phyloP scores from a whole-genome alignment of 176 grass and related monocot species.

The Juncus inflexus region DNA sequence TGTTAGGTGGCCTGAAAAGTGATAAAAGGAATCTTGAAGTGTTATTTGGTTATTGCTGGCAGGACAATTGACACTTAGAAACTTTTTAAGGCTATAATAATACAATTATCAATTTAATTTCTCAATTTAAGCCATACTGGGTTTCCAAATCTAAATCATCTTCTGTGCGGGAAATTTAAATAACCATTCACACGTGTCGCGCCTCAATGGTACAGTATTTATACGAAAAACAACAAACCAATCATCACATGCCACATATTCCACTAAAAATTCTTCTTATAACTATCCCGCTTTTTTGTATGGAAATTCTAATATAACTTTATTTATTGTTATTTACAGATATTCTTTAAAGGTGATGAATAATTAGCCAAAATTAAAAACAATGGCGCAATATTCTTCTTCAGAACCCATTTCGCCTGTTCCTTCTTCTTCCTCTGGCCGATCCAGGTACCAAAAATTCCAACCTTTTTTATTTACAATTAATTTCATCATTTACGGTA shows the following conservation, averaged over 20 bases:
- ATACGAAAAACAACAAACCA: neutral
- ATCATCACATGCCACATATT: slow-evolving; percentile 24
- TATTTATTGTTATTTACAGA: neutral
- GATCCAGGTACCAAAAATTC: slow-evolving; percentile 50
- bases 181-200: neutral
- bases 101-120: slow-evolving; percentile 14
- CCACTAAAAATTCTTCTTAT: neutral
- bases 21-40: slow-evolving; percentile 4
- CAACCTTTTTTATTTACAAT: neutral
- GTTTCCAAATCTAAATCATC: too few relatives aligned
- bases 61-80: slow-evolving; percentile 6
- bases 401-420: slow-evolving; percentile 47
- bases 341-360: slow-evolving; percentile 19
- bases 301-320: neutral
- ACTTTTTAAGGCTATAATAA: neutral
- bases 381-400: slow-evolving; percentile 44
- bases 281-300: neutral
- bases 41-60: neutral
- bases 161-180: neutral
- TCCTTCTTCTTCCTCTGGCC: slow-evolving; percentile 64
- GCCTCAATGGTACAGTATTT: neutral
- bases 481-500: too few relatives aligned
- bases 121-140: neutral
- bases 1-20: neutral
- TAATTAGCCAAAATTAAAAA: slow-evolving; percentile 23